Evolutionary conservation across 2,329 filamentous ascomycete species (phyloP), one percentile per base, ranked within the genome.

Genomic region (Aotearoamyces nothofagi): DNA sequence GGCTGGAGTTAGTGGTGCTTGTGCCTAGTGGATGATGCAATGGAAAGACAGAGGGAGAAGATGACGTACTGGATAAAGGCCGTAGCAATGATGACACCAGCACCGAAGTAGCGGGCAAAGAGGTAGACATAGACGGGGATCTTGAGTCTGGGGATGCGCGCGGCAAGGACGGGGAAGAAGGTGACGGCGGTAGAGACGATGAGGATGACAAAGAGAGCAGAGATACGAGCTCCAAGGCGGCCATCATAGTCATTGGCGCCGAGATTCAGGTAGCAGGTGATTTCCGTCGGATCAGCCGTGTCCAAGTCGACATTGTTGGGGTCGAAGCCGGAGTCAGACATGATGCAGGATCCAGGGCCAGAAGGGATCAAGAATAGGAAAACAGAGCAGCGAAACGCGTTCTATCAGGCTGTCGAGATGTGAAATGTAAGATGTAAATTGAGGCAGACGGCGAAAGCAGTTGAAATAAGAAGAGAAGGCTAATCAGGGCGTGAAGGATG

Each of bases 1-100:
- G 25, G 59, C 52, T 37, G 59, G 59, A 0, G 56, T 56, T 4
- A 24, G 57, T 57, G 20, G 61, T 57, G 36, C 60, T 61, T 29
- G 60, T 41, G 13, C 58, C n/a, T n/a, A n/a, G n/a, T n/a, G n/a
- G n/a, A n/a, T n/a, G n/a, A n/a, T n/a, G n/a, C n/a, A n/a, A n/a
- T n/a, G n/a, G n/a, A n/a, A n/a, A n/a, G n/a, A n/a, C n/a, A n/a
- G 44, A 24, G n/a, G 14, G 43, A 61, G 40, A 57, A 61, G 14
- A 69, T 58, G 23, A 59, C 57, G 15, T 57, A 46, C 42, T 84
- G 78, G 35, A 83, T 79, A 47, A 83, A 83, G 2, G 78, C 76
- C 1, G 78, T 84, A 3, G 79, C 78, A 37, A 92, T 68, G 45
- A 93, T 92, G 39, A 93, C 82, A 24, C 84, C 84, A 0, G 76